Percentiles rank a stretch among this genome's conserved stretches.
Conservation (phyloP, 2,329 filamentous ascomycete species). For the Fusarium neocosmosporiellum region DNA sequence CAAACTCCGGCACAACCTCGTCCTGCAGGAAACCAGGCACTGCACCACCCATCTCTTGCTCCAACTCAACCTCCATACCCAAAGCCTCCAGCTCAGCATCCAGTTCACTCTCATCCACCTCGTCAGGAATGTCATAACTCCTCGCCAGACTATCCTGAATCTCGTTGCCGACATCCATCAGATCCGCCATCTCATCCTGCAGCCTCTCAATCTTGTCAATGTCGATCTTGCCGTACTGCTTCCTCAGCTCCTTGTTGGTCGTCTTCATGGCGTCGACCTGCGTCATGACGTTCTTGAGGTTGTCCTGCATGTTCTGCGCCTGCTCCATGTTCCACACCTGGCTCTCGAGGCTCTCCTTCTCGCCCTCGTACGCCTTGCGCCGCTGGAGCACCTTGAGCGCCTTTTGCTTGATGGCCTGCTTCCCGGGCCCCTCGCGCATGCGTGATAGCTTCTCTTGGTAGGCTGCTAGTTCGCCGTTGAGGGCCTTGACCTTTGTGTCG, state of each 20-base stretch:
- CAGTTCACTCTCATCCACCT: slow-evolving; percentile 95
- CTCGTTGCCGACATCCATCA: slow-evolving; percentile 98
- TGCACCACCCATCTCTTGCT: slow-evolving; percentile 71
- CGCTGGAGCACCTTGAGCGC: slow-evolving; percentile 94
- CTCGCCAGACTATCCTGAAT: slow-evolving; percentile 94
- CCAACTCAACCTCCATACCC: slow-evolving; percentile 92
- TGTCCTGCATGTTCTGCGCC: slow-evolving; percentile 98
- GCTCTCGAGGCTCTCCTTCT: slow-evolving; percentile 91
- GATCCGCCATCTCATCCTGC: slow-evolving; percentile 98
- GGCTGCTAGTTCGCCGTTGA: slow-evolving; percentile 88
- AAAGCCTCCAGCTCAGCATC: slow-evolving; percentile 96
- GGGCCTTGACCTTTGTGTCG: slow-evolving; percentile 92
- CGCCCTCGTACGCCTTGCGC: slow-evolving; percentile 92
- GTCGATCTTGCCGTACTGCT: slow-evolving; percentile 97
- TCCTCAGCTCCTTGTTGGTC: slow-evolving; percentile 90
- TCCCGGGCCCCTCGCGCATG: slow-evolving; percentile 96
- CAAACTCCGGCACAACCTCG: slow-evolving; percentile 86
- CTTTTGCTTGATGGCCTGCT: slow-evolving; percentile 91
- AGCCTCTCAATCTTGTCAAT: slow-evolving; percentile 97
- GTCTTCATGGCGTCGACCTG: slow-evolving; percentile 98
- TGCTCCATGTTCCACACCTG: slow-evolving; percentile 99
- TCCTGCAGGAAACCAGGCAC: slow-evolving; percentile 91
- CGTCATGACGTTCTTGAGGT: slow-evolving; percentile 97
- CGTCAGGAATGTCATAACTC: slow-evolving; percentile 94
- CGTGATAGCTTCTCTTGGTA: slow-evolving; percentile 90